These are phyloP conservation scores for Rubia yunnanensis DNA, from an alignment of 257 asterid genomes.

Conservation along the genomic window DNA sequence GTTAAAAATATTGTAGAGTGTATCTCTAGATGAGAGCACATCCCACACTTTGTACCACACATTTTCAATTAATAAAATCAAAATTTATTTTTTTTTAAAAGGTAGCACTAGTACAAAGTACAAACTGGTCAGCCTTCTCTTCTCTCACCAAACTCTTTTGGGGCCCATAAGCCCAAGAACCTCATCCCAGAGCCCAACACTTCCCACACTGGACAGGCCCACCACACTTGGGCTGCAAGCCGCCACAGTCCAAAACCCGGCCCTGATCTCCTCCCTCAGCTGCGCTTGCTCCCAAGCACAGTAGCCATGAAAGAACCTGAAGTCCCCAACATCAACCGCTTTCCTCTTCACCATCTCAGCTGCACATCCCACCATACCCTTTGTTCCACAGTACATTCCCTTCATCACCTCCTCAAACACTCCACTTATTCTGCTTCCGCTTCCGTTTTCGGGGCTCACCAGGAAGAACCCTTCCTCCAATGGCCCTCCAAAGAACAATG, in stretches of 20 bases:
- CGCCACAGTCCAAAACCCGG: constrained; percentile 80
- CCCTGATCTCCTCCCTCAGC: constrained; percentile 58
- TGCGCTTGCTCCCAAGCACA: constrained; percentile 82
- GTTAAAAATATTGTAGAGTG: too few species aligned
- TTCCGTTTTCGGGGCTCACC: constrained; percentile 33
- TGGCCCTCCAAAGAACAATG: constrained; percentile 87
- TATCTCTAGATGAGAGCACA: too few species aligned
- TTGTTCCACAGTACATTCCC: constrained; percentile 68
- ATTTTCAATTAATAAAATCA: too few species aligned
- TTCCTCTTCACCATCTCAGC: constrained; percentile 80
- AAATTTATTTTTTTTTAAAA: too few species aligned
- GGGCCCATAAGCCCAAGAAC: constrained; percentile 64
- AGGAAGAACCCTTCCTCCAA: constrained; percentile 63
- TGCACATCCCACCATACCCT: constrained; percentile 66
- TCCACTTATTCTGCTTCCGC: constrained; percentile 41
- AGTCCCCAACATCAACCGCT: constrained; percentile 37
- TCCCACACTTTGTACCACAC: too few species aligned
- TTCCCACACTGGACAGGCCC: constrained; percentile 41
- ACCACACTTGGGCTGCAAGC: constrained; percentile 66
- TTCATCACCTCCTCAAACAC: constrained; percentile 72
- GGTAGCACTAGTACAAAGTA: too few species aligned
- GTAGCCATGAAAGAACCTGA: constrained; percentile 76
- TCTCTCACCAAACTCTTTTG: constrained; percentile 49
- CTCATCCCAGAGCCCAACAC: constrained; percentile 73
- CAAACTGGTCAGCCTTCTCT: too few species aligned